Base-by-base conservation (phyloP, 2,329 filamentous ascomycete genomes). In the Neobulgaria alba region DNA sequence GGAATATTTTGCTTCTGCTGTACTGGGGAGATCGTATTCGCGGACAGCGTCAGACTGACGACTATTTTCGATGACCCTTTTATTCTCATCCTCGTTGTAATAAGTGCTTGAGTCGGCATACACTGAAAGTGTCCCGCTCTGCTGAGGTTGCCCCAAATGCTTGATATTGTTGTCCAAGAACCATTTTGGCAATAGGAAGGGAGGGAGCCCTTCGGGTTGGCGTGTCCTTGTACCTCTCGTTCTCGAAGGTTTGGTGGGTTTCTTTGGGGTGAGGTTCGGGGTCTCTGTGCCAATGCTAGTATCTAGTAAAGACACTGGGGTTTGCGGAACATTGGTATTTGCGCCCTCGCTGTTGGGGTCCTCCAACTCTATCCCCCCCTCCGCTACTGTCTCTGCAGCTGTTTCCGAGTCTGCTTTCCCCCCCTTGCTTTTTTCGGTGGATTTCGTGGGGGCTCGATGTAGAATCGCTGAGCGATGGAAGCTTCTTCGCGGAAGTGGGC, bases 121-220 rank as follows among this genome's bases (percentile, higher is more conserved):
- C 2, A 55, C 49, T 18, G 48, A 46, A 16, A 58, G 48, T 20
- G 46, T 44, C 14, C 46, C 50, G 16, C 40, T 43, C 9, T 43
- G 19, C 10, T 38, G 26, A 29, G 43, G 21, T 20, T 54, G 46
- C 20, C 43, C 50, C 4, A 43, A 20, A 31, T 42, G 46, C 17
- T 51, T 48, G 19, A 83, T 67, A 40, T 72, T 72, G 15, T 63
- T 58, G 29, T 69, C 61, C 39, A 76, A 59, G 46, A 83, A 84
- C 59, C 67, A 71, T 41, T 66, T 59, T 1, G 79, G 77, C 10
- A 84, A 61, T 36, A 68, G 63, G 16, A 75, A 62, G 2, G 67
- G 64, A n/a, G 73, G 73, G 9, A 76, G 39, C 18, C 57, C 59
- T 38, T 57, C 53, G 4, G 48, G 42, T 36, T 50, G 49, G 37